A percentile compares a stretch with the other conserved stretches of the same genome.
Conservation (phyloP, 192 early-diverging fungal species). For the Coemansia sp. region DNA sequence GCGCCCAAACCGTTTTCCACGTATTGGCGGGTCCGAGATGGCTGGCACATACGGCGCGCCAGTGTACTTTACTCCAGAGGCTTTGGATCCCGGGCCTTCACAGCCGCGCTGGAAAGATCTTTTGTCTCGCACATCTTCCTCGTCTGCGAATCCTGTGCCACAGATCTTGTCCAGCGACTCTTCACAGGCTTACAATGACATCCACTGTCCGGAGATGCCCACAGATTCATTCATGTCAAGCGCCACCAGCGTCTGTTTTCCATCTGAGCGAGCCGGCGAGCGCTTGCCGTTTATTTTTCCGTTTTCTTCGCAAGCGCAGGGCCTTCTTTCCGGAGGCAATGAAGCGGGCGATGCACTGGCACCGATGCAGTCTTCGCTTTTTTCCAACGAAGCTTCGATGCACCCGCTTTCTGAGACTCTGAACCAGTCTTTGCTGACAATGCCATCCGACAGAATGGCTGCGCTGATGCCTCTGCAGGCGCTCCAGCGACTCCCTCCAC, state of each 20-base stretch:
- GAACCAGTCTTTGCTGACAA: constrained; percentile 17
- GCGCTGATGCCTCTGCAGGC: constrained; percentile 27
- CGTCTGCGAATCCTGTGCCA: not conserved
- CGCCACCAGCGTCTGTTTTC: constrained; percentile 4
- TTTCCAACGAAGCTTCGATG: not conserved
- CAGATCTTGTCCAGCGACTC: not conserved
- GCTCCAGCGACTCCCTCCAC: constrained; percentile 33
- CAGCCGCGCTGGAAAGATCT: not conserved
- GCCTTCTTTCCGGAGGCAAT: constrained; percentile 6
- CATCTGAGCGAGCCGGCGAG: not conserved
- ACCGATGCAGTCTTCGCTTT: not conserved
- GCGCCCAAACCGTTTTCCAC: not conserved
- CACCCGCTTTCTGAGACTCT: constrained; percentile 9
- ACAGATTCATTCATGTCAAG: constrained; percentile 4
- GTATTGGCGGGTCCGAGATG: too few relatives aligned
- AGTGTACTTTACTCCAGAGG: constrained; percentile 12
- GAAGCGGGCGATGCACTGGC: constrained; percentile 3
- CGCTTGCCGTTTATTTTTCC: constrained; percentile 23
- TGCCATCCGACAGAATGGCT: constrained; percentile 8
- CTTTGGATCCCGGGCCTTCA: constrained; percentile 7
- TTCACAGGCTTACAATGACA: not conserved
- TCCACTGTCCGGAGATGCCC: constrained; percentile 6
- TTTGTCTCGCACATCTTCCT: not conserved
- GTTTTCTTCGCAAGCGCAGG: constrained; percentile 16
- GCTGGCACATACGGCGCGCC: not conserved